Evolutionary conservation across 2,329 filamentous ascomycete genomes (phyloP), one percentile per base, ranked within the genome.

Genomic region (Penicillium sp.): DNA sequence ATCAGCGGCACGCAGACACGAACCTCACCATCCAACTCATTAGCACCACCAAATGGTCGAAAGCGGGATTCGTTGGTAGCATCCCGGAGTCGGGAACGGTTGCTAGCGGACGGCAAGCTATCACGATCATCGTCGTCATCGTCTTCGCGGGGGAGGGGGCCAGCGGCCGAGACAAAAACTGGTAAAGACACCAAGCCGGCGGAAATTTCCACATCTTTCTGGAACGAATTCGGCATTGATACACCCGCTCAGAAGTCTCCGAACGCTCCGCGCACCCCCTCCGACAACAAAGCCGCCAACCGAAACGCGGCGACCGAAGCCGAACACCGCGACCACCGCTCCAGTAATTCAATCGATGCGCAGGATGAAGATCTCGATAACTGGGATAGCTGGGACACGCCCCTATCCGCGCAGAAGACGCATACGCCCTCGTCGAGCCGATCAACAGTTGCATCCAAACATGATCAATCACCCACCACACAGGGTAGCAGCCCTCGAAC

Each of bases 311-410:
- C 65, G 60, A 68, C 60, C 66, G 73, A 70, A 61, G 70, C 64
- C 64, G 71, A 70, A 65, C 71, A 64, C 60, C 68, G 64, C 65
- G 67, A 64, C 65, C 70, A 66, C 68, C 68, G 72, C 68, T 62
- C 61, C 59, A 61, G 53, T 60, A 65, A 52, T 58, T 58, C 48
- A 58, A 54, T 42, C 62, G 62, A 61, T 49, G 50, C 50, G 52
- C 59, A 66, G 45, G 69, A 78, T 62, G 80, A 81, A 61, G 75
- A 76, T 47, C 78, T 79, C 62, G 82, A 82, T 56, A 74, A 73
- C 53, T 85, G 82, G 82, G 82, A 82, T 69, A 77, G 73, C 56
- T 85, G 83, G 83, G 82, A 84, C 59, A 79, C 81, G 3, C 80
- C 82, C 19, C 67, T 73, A 53, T 59, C 64, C 39, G 55, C 42